phyloP scores from a whole-genome alignment of 1,284 basidiomycete genomes.

The Ustilago xerochloae region DNA sequence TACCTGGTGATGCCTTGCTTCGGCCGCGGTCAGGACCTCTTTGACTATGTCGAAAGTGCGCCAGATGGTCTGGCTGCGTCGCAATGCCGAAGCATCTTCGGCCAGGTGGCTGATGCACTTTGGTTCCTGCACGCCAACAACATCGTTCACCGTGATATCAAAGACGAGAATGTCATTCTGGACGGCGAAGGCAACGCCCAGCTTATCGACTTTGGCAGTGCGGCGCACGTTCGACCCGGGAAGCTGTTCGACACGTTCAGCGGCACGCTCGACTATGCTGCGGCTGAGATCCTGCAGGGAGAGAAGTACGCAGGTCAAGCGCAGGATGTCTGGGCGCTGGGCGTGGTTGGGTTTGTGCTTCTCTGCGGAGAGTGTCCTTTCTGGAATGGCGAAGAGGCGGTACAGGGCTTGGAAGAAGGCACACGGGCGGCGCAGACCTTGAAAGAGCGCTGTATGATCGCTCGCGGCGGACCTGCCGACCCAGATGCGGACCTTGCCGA shows the following conservation, averaged over 20 bases:
- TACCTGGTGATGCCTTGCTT: constrained; percentile 78
- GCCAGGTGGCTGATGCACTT: constrained; percentile 92
- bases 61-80: constrained; percentile 84
- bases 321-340: constrained; percentile 98
- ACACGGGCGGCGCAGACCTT: constrained; percentile 59
- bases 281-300: constrained; percentile 93
- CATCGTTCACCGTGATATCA: constrained; percentile 97
- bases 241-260: constrained; percentile 96
- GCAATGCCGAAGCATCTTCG: constrained; percentile 84
- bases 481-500: constrained; percentile 16
- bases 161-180: constrained; percentile 91
- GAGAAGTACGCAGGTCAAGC: constrained; percentile 94
- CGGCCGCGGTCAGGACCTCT: constrained; percentile 78
- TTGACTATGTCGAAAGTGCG: constrained; percentile 91
- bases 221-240: constrained; percentile 79
- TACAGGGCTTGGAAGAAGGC: constrained; percentile 57
- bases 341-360: constrained; percentile 96
- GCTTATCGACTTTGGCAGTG: constrained; percentile 89
- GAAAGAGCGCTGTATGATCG: constrained; percentile 52
- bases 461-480: constrained; percentile 32
- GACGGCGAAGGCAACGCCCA: constrained; percentile 74
- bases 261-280: constrained; percentile 86
- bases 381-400: constrained; percentile 72
- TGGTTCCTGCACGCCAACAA: constrained; percentile 90
- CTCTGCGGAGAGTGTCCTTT: constrained; percentile 90